These are phyloP conservation scores for Gossypium sturtianum DNA, from an alignment of 345 rosid genomes.

Conservation along the genomic window DNA sequence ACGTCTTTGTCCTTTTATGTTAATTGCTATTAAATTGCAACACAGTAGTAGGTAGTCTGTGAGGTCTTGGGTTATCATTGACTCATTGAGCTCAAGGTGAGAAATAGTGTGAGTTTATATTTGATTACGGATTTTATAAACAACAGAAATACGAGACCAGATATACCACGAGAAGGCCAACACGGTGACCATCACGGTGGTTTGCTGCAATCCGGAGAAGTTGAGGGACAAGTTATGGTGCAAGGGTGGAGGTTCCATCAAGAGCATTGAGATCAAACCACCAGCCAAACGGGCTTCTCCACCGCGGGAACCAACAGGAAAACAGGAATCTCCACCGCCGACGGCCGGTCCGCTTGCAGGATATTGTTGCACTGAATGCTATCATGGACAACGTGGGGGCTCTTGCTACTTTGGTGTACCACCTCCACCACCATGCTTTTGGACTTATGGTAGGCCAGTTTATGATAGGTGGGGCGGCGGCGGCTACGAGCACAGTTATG, in stretches of 20 bases:
- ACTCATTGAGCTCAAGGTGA: neutral
- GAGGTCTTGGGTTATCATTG: neutral
- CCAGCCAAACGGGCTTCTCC: slow-evolving; percentile 9
- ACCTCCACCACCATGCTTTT: neutral
- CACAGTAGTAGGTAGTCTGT: neutral
- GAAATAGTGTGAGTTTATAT: slow-evolving; percentile 31
- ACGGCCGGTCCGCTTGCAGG: neutral
- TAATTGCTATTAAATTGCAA: neutral
- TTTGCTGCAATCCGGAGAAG: slow-evolving; percentile 74
- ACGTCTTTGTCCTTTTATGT: neutral
- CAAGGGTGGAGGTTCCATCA: slow-evolving; percentile 47
- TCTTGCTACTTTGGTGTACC: neutral
- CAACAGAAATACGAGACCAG: slow-evolving; percentile 68
- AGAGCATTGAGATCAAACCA: slow-evolving; percentile 43
- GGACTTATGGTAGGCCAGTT: slow-evolving; percentile 24
- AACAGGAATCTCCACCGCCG: neutral
- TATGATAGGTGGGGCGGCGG: slow-evolving; percentile 55
- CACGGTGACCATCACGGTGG: slow-evolving; percentile 61
- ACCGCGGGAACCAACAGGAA: neutral
- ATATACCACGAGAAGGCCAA: slow-evolving; percentile 59
- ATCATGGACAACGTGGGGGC: neutral
- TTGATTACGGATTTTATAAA: slow-evolving; percentile 28
- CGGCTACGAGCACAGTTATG: slow-evolving; percentile 15
- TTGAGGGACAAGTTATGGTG: slow-evolving; percentile 52
- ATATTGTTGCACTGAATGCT: neutral